A percentile compares a stretch with the other conserved stretches of the same genome.
These are phyloP conservation scores for Mycogone perniciosa DNA, from an alignment of 2,329 filamentous ascomycete genomes.

Conservation along the genomic window DNA sequence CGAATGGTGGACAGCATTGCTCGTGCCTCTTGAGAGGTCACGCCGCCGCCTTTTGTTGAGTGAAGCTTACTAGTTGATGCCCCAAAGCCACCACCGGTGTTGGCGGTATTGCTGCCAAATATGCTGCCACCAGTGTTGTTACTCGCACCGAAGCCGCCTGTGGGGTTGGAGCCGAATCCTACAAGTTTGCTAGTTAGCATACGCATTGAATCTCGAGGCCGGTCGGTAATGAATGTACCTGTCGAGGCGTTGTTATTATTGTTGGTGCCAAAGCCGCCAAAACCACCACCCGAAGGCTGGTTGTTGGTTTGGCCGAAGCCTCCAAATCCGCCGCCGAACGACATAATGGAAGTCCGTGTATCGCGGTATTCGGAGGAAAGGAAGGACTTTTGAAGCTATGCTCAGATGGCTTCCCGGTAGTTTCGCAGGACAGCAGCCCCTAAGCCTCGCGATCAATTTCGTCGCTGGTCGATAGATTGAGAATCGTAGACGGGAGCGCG, in stretches of 20 bases:
- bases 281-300: constrained; percentile 34
- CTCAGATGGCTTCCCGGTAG: constrained; percentile 10
- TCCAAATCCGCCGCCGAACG: constrained; percentile 46
- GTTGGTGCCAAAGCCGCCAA: constrained; percentile 51
- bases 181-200: constrained; percentile 19
- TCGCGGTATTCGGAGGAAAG: constrained; percentile 16
- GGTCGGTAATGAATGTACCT: constrained; percentile 41
- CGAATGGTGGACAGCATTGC: constrained; percentile 13
- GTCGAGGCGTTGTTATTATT: constrained; percentile 34
- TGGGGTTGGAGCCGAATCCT: constrained; percentile 29
- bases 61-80: constrained; percentile 26
- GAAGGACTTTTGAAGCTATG: constrained; percentile 9
- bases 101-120: constrained; percentile 37
- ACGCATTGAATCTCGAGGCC: constrained; percentile 18
- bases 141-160: constrained; percentile 38
- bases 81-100: constrained; percentile 31
- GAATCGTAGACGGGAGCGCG: constrained; percentile 8
- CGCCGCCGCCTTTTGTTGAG: constrained; percentile 1
- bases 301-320: constrained; percentile 55
- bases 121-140: constrained; percentile 28
- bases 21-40: constrained; percentile 11
- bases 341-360: constrained; percentile 36
- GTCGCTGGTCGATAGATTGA: constrained; percentile 4
- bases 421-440: constrained; percentile 3
- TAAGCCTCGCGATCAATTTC: constrained; percentile 5